Percentiles rank a stretch among this genome's conserved stretches.
These are phyloP conservation scores for Ligustrum vulgare DNA, from an alignment of 257 asterid species.

Conservation along the genomic window DNA sequence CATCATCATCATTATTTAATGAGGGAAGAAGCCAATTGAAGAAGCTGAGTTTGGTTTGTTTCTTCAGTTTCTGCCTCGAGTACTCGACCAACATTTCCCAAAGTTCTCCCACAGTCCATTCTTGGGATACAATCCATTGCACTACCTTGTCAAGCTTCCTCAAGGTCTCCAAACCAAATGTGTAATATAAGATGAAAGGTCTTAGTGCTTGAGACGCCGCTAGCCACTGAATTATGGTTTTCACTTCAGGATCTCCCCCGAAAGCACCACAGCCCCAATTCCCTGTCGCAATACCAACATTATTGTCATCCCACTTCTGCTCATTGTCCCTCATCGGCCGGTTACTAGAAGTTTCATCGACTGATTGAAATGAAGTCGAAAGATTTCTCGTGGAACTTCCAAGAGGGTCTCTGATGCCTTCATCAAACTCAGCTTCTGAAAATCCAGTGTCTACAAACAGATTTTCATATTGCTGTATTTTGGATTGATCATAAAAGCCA, in stretches of 20 bases:
- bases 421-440: constrained; percentile 22
- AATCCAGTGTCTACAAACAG: constrained; percentile 25
- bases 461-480: constrained; percentile 30
- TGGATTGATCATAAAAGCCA: constrained; percentile 60
- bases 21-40: constrained; percentile 82
- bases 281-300: constrained; percentile 79
- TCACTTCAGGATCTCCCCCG: constrained; percentile 88
- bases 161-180: constrained; percentile 56
- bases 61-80: constrained; percentile 47
- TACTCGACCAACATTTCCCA: constrained; percentile 76
- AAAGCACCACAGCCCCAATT: constrained; percentile 99
- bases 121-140: constrained; percentile 62
- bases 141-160: constrained; percentile 43
- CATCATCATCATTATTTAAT: constrained; percentile 17
- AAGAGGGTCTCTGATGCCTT: background rate
- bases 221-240: constrained; percentile 82
- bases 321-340: constrained; percentile 7
- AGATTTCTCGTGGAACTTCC: constrained; percentile 18
- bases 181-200: constrained; percentile 68
- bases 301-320: constrained; percentile 20
- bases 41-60: constrained; percentile 50
- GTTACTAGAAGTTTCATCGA: constrained; percentile 10
- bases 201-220: constrained; percentile 87
- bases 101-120: constrained; percentile 86
- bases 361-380: constrained; percentile 30